Percentiles rank a stretch among this genome's conserved stretches.
Conservation (phyloP, 176 grass and related monocot genomes). For the Hordeum marinum region DNA sequence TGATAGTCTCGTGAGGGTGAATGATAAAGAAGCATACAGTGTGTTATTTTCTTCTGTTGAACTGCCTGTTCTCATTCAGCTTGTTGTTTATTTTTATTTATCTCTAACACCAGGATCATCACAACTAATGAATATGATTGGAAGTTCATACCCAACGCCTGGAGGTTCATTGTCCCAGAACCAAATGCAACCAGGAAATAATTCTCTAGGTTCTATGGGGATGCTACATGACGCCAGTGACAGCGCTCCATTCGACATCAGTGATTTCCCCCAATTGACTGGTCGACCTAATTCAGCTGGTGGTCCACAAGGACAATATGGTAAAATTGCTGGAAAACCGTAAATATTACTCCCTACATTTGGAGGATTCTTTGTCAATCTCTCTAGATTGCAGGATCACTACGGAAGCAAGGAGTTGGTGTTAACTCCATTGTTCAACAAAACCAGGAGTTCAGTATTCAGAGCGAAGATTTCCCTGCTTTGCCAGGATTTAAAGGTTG, state of each 20-base stretch:
- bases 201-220: constrained; percentile 74
- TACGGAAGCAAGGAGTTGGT: constrained; percentile 87
- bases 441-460: constrained; percentile 94
- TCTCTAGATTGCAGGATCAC: constrained; percentile 59
- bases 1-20: neutral
- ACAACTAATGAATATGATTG: constrained; percentile 86
- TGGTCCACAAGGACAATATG: constrained; percentile 90
- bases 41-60: neutral
- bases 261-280: constrained; percentile 96
- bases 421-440: constrained; percentile 80
- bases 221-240: constrained; percentile 86
- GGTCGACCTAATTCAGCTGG: constrained; percentile 85
- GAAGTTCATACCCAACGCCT: constrained; percentile 73
- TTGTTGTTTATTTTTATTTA: neutral
- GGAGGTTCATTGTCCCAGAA: constrained; percentile 78
- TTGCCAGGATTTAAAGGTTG: constrained; percentile 96
- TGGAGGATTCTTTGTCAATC: constrained; percentile 2
- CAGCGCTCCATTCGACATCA: constrained; percentile 83
- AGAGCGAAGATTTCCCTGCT: constrained; percentile 95
- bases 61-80: constrained; percentile 9
- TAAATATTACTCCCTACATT: neutral
- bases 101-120: constrained; percentile 37
- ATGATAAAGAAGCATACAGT: neutral
- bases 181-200: constrained; percentile 89
- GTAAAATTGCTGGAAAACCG: constrained; percentile 42